A percentile compares a stretch with the other conserved stretches of the same genome.
These are phyloP conservation scores for Parsonsia alboflavescens DNA, from an alignment of 257 asterid species.

Conservation along the genomic window DNA sequence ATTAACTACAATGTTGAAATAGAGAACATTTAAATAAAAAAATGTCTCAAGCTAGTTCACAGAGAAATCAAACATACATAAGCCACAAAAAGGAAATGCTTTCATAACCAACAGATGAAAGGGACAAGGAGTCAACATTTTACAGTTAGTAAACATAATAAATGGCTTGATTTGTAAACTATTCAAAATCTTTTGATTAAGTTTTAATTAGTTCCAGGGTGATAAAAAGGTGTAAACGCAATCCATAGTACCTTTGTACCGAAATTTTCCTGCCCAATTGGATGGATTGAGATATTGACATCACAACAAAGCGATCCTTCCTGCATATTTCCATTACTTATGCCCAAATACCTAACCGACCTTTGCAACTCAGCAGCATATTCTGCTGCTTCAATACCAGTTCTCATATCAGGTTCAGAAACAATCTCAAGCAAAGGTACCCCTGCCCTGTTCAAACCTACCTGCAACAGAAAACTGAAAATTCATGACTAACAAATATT, in stretches of 20 bases:
- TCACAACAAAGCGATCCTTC: conserved; percentile 99
- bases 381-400: conserved; percentile 95
- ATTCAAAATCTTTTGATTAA: background rate
- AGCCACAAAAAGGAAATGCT: background rate
- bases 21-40: background rate
- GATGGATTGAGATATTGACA: conserved; percentile 90
- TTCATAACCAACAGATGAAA: background rate
- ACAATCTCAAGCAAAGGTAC: conserved; percentile 97
- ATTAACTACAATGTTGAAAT: background rate
- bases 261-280: conserved; percentile 73
- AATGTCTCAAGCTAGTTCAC: background rate
- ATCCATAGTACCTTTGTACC: conserved; percentile 74
- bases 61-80: background rate
- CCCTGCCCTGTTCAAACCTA: conserved; percentile 97
- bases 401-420: conserved; percentile 98
- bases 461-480: conserved; percentile 38
- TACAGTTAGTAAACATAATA: background rate
- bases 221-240: background rate
- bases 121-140: background rate
- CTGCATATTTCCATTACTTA: conserved; percentile 93
- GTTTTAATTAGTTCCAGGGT: background rate
- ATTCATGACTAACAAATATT: background rate
- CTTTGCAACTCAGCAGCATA: conserved; percentile 96
- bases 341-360: conserved; percentile 89
- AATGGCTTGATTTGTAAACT: background rate